phyloP scores from a whole-genome alignment of 2,329 filamentous ascomycete genomes.

The Cladosporium sp. region DNA sequence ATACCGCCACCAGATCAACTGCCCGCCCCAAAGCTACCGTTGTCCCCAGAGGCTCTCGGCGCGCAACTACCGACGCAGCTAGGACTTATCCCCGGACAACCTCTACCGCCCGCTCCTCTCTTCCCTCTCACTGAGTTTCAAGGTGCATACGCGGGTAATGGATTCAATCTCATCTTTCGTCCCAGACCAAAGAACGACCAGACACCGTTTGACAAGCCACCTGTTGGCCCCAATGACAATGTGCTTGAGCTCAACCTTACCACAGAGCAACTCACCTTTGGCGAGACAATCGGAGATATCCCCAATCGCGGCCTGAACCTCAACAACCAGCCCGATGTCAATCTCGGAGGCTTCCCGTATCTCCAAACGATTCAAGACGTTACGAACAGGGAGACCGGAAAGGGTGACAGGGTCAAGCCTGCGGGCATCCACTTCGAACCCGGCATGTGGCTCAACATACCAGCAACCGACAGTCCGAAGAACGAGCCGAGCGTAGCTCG shows the following conservation, averaged over 20 bases:
- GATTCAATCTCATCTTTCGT: slow-evolving; percentile 40
- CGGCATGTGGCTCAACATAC: slow-evolving; percentile 40
- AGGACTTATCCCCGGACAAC: background rate
- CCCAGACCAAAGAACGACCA: slow-evolving; percentile 23
- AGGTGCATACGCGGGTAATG: slow-evolving; percentile 28
- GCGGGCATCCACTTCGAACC: slow-evolving; percentile 40
- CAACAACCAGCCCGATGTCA: slow-evolving; percentile 31
- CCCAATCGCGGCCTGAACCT: slow-evolving; percentile 36
- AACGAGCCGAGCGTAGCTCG: slow-evolving; percentile 28
- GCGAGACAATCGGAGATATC: slow-evolving; percentile 29
- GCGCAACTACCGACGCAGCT: background rate
- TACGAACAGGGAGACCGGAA: slow-evolving; percentile 24
- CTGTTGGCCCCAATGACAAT: slow-evolving; percentile 24
- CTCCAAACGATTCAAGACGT: slow-evolving; percentile 35
- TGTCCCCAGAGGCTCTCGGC: background rate
- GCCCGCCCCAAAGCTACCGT: background rate
- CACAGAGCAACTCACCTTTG: slow-evolving; percentile 33
- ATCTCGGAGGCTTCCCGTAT: slow-evolving; percentile 36
- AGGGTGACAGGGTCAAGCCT: slow-evolving; percentile 19
- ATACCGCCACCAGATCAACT: background rate
- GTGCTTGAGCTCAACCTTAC: slow-evolving; percentile 40
- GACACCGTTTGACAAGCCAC: slow-evolving; percentile 1
- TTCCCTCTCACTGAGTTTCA: background rate
- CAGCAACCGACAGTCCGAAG: slow-evolving; percentile 19
- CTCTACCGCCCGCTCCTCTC: background rate